These are phyloP conservation scores for Ophiostoma pallidulum DNA, from an alignment of 2,329 filamentous ascomycete genomes.

Conservation along the genomic window DNA sequence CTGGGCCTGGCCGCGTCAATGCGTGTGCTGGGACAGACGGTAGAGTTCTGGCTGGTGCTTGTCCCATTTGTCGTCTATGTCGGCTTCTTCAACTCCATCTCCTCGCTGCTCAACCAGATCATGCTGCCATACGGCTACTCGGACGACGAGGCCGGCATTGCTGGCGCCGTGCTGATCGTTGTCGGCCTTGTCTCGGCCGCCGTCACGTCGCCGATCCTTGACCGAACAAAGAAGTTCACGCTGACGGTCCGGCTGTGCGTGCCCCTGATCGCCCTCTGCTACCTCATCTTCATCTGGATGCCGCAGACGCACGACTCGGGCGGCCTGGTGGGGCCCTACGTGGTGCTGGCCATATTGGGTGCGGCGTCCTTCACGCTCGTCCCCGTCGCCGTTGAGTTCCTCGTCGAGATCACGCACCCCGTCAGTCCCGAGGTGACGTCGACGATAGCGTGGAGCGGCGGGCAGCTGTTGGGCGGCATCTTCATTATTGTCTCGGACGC, in stretches of 20 bases:
- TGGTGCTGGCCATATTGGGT: conserved; percentile 66
- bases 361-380: conserved; percentile 71
- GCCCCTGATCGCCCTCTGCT: conserved; percentile 62
- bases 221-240: conserved; percentile 74
- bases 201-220: conserved; percentile 69
- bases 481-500: conserved; percentile 80
- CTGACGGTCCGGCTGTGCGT: conserved; percentile 62
- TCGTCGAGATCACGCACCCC: conserved; percentile 81
- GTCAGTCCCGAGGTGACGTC: conserved; percentile 77
- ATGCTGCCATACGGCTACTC: conserved; percentile 76
- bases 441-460: conserved; percentile 75
- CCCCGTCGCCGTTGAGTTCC: conserved; percentile 75
- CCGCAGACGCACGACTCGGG: conserved; percentile 45
- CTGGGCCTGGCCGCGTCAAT: conserved; percentile 41
- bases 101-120: conserved; percentile 82
- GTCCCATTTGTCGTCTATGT: conserved; percentile 78
- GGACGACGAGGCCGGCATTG: conserved; percentile 79
- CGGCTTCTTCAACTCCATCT: conserved; percentile 87
- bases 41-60: conserved; percentile 72
- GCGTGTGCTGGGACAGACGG: conserved; percentile 44
- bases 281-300: conserved; percentile 75
- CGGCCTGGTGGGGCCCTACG: conserved; percentile 57
- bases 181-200: conserved; percentile 74
- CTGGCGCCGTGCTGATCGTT: conserved; percentile 79
- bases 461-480: conserved; percentile 73